Evolutionary conservation across 768 basidiomycete genomes (phyloP).

Genomic region (Phlebiopsis gigantea): DNA sequence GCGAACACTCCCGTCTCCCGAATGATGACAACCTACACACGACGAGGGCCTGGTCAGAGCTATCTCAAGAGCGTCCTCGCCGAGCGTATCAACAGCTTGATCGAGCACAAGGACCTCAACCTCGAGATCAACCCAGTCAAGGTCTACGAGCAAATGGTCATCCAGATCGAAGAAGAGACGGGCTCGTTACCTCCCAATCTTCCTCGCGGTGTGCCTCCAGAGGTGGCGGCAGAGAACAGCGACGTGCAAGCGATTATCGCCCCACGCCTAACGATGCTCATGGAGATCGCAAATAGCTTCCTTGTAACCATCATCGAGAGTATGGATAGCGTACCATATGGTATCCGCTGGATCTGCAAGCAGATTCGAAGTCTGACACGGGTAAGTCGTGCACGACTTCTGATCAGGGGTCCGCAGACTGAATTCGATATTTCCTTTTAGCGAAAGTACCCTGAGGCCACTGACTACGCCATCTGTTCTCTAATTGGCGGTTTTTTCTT

Average conservation of each 20-base stretch:
- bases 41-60: constrained; percentile 96
- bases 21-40: constrained; percentile 99
- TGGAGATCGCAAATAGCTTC: constrained; percentile 99
- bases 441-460: constrained; percentile 99
- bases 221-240: constrained; percentile 87
- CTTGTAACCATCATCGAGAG: constrained; percentile 96
- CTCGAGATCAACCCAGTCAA: constrained; percentile 99
- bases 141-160: constrained; percentile 99
- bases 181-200: constrained; percentile 87
- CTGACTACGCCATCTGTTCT: constrained; percentile 96
- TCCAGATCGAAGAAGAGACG: constrained; percentile 97
- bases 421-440: constrained; percentile 28
- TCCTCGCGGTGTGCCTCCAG: constrained; percentile 89
- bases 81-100: constrained; percentile 96
- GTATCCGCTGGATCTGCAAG: constrained; percentile 99
- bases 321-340: constrained; percentile 97
- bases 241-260: constrained; percentile 99
- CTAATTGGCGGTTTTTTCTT: constrained; percentile 99
- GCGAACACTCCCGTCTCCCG: constrained; percentile 99
- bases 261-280: constrained; percentile 95
- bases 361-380: constrained; percentile 95
- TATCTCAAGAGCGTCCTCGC: constrained; percentile 97
- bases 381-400: constrained; percentile 43
- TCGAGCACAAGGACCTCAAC: constrained; percentile 99
- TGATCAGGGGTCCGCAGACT: not conserved